phyloP scores from a whole-genome alignment of 139 green algal genomes.

The Chloropicon primus region DNA sequence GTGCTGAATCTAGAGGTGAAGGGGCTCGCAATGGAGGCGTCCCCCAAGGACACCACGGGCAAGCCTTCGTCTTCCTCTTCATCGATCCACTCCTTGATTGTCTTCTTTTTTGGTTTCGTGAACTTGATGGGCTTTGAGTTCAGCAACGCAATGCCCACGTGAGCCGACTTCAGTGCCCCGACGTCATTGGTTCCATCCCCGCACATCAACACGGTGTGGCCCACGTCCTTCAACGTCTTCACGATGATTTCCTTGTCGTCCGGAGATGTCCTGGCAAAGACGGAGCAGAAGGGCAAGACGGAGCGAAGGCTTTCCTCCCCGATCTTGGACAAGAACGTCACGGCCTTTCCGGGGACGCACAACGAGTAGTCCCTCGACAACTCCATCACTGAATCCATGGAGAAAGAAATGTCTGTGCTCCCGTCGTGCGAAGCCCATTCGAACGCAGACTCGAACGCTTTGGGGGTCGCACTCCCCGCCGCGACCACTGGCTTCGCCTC shows the following conservation, averaged over 20 bases:
- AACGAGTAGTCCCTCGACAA: neutral
- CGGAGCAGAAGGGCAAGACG: neutral
- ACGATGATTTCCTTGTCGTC: constrained; percentile 97
- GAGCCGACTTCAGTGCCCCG: constrained; percentile 70
- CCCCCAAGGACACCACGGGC: constrained; percentile 27
- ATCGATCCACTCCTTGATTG: neutral
- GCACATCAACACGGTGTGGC: constrained; percentile 81
- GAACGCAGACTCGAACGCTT: neutral
- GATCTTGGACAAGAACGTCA: neutral
- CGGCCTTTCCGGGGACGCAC: neutral
- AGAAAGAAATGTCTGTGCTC: neutral
- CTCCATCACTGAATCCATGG: neutral
- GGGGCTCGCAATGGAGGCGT: constrained; percentile 76
- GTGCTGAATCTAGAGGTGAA: constrained; percentile 72
- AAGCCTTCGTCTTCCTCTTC: neutral
- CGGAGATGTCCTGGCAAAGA: constrained; percentile 34
- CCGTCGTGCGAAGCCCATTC: neutral
- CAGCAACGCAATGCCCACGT: constrained; percentile 31
- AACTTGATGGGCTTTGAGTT: neutral
- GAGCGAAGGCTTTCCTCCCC: neutral
- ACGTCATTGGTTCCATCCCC: constrained; percentile 98
- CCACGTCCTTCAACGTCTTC: constrained; percentile 46
- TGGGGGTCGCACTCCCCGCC: no score
- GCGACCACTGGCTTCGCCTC: no score
- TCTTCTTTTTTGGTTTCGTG: neutral